Percentiles rank a stretch among this genome's conserved stretches.
Conservation (phyloP, 2,329 filamentous ascomycete genomes). For the Pyricularia sp. region DNA sequence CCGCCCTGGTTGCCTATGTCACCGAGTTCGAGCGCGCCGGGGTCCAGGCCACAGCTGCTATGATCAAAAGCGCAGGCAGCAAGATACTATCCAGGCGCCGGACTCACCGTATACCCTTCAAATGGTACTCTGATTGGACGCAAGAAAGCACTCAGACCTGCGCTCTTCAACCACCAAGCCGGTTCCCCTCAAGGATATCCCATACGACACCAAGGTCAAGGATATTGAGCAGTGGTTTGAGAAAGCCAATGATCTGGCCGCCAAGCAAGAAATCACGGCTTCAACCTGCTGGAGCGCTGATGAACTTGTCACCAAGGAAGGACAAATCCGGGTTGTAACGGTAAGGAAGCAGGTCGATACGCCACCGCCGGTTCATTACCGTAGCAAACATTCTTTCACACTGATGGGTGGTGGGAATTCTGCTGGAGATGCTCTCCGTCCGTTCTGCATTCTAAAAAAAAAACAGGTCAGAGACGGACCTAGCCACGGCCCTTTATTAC, state of each 20-base stretch:
- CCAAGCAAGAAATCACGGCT: background rate
- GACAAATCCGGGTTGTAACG: background rate
- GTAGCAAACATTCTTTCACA: background rate
- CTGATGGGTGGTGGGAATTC: background rate
- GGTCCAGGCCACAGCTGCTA: too few relatives aligned
- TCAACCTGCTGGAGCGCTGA: background rate
- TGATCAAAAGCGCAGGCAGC: too few relatives aligned
- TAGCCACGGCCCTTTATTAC: background rate
- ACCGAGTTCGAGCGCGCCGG: too few relatives aligned
- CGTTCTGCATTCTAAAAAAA: background rate
- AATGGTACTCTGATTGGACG: too few relatives aligned
- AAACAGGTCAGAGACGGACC: background rate
- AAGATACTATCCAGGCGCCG: too few relatives aligned
- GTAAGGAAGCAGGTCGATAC: background rate
- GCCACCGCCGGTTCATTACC: background rate
- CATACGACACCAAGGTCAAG: constrained; percentile 7
- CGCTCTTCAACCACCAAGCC: too few relatives aligned
- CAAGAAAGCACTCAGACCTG: too few relatives aligned
- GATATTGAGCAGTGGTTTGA: background rate
- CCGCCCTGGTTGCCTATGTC: too few relatives aligned
- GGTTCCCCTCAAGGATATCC: background rate
- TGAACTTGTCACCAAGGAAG: background rate
- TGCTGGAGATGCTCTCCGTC: background rate
- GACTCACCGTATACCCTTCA: too few relatives aligned
- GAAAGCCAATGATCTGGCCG: background rate